Evolutionary conservation across 1,284 basidiomycete species (phyloP).

Genomic region (Cutaneotrichosporon cavernicola): DNA sequence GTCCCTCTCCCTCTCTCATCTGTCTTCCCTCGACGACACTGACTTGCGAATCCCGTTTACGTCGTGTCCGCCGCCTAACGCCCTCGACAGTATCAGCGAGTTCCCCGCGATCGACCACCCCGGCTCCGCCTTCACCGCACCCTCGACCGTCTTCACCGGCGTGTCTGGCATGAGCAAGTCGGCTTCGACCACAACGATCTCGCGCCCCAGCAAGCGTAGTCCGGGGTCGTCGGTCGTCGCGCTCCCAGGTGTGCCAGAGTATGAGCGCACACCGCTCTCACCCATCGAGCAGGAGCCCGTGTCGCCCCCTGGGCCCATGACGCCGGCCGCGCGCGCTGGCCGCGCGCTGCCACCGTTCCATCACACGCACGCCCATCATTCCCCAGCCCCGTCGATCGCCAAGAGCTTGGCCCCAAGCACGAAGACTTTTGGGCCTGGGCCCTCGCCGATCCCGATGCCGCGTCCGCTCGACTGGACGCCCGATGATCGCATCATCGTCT

Average conservation of each 20-base stretch:
- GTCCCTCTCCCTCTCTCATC: conserved; percentile 4
- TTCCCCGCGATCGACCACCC: neutral
- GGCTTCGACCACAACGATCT: conserved; percentile 1
- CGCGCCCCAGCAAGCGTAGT: neutral
- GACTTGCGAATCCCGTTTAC: neutral
- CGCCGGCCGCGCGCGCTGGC: neutral
- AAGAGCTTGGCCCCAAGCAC: conserved; percentile 8
- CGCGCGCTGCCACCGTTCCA: neutral
- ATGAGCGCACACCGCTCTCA: conserved; percentile 7
- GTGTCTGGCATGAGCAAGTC: neutral
- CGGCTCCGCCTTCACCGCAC: conserved; percentile 1
- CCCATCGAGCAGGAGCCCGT: conserved; percentile 11
- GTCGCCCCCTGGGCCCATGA: neutral
- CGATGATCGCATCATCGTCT: conserved; percentile 17
- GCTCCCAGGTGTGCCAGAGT: conserved; percentile 6
- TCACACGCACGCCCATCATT: neutral
- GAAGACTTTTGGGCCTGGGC: conserved; percentile 4
- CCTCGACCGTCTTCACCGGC: neutral
- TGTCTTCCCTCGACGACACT: neutral
- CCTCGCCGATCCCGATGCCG: neutral
- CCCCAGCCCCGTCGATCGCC: neutral
- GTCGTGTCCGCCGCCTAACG: neutral
- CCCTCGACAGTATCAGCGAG: conserved; percentile 7
- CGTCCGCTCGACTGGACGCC: conserved; percentile 17
- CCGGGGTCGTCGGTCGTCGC: neutral